Base-by-base conservation (phyloP, 1,139 yeast genomes). In the Yamadazyma diddensiae region DNA sequence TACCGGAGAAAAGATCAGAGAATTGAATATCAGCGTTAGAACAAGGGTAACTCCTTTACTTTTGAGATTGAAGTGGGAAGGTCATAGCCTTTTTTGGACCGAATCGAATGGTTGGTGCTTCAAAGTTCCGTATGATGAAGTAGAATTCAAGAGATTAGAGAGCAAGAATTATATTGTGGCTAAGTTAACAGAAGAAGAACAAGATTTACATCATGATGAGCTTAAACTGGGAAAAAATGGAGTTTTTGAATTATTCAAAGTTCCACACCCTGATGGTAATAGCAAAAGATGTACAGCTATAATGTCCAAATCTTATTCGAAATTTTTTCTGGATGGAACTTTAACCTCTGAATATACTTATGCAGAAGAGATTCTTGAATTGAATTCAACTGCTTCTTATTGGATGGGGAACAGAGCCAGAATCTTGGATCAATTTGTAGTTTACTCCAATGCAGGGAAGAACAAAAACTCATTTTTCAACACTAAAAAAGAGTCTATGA, bases 221-320 rank as follows among this genome's bases (percentile, higher is more conserved):
- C 26, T 29, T 13, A 6, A 12, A 10, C 26, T 30, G 5, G 54
- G 53, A 26, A 43, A 41, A 16, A 53, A 57, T 4, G 40, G 47
- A 11, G 40, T 41, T 8, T 65, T 39, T 42, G 65, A 60, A 29
- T 50, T 74, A 16, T 75, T 87, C 60, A 84, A 81, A 52, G 67
- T 94, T n/a, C 97, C 97, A 0, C 97, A 92, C 53, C 90, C 92
- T 11, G 86, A 82, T 39, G 97, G 97, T 0, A 82, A 86, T 2
- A 58, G 57, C 1, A 77, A 78, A 24, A 70, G 95, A 43, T 83
- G 95, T 37, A 78, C 94, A 0, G 73, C 77, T n/a, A 70, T 94
- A 8, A 67, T 94, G 61, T 79, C 95, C 26, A 92, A 92, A 50
- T 70, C 79, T 3, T 92, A 82, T 50, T 54, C 82, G 18, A 63